These are phyloP conservation scores for Xylaria hypoxylon DNA, from an alignment of 2,329 filamentous ascomycete species.

Conservation along the genomic window DNA sequence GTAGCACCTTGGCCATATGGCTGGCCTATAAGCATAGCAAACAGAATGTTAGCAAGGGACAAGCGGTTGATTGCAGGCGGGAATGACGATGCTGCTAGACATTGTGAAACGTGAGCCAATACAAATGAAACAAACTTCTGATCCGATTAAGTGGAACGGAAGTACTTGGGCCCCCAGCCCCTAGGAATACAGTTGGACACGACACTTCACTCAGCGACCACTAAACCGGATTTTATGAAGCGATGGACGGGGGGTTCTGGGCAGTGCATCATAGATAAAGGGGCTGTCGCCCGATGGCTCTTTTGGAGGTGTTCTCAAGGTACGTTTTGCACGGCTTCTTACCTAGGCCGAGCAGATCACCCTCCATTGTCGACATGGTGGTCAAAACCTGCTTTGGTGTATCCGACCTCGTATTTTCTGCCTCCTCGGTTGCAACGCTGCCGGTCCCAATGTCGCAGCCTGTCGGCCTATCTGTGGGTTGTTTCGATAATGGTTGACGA, in stretches of 20 bases:
- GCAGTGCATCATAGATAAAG: conserved; percentile 27
- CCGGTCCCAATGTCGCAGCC: conserved; percentile 32
- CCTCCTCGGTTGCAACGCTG: conserved; percentile 30
- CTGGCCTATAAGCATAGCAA: conserved; percentile 53
- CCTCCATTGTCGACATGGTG: conserved; percentile 39
- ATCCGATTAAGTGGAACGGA: conserved; percentile 55
- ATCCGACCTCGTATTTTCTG: conserved; percentile 32
- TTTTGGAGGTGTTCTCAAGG: conserved; percentile 15
- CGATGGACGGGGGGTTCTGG: not conserved
- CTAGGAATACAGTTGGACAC: conserved; percentile 15
- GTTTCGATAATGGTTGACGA: conserved; percentile 20
- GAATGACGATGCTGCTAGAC: conserved; percentile 57
- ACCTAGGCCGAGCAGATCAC: conserved; percentile 43
- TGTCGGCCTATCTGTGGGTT: conserved; percentile 27
- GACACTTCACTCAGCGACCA: conserved; percentile 20
- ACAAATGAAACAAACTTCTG: conserved; percentile 59
- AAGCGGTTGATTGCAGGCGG: conserved; percentile 54
- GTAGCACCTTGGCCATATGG: conserved; percentile 53
- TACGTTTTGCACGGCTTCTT: conserved; percentile 32
- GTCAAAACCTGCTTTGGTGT: conserved; percentile 35
- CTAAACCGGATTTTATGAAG: conserved; percentile 19
- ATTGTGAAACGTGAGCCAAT: conserved; percentile 61
- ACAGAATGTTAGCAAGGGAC: conserved; percentile 47
- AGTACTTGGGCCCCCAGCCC: conserved; percentile 29
- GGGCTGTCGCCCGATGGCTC: conserved; percentile 17